Conservation (phyloP, 345 rosid species). For the Arabidopsis thaliana region TAIR10.1 NC_003074.8:16009501-16010000, state of each 20-base stretch:
- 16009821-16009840: neutral
- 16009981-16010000: slow-evolving; percentile 89
- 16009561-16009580: slow-evolving; percentile 74
- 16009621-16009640: slow-evolving; percentile 1
- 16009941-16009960: slow-evolving; percentile 78
- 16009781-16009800: slow-evolving; percentile 44
- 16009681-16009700: neutral
- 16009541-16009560: slow-evolving; percentile 77
- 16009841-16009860: neutral
- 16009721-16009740: slow-evolving; percentile 66
- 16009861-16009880: neutral
- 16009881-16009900: neutral
- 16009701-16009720: slow-evolving; percentile 52
- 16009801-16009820: neutral
- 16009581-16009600: slow-evolving; percentile 83
- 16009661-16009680: slow-evolving; percentile 7
- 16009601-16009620: slow-evolving; percentile 53
- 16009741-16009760: slow-evolving; percentile 74
- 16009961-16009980: slow-evolving; percentile 75
- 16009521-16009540: slow-evolving; percentile 96
- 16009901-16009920: slow-evolving; percentile 9
- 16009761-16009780: slow-evolving; percentile 97
- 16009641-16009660: slow-evolving; percentile 6
- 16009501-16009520: slow-evolving; percentile 97
- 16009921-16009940: slow-evolving; percentile 79